Evolutionary conservation across 805 yeast genomes (phyloP), one percentile per base, ranked within the genome.

Genomic region (Candida qinlingensis): DNA sequence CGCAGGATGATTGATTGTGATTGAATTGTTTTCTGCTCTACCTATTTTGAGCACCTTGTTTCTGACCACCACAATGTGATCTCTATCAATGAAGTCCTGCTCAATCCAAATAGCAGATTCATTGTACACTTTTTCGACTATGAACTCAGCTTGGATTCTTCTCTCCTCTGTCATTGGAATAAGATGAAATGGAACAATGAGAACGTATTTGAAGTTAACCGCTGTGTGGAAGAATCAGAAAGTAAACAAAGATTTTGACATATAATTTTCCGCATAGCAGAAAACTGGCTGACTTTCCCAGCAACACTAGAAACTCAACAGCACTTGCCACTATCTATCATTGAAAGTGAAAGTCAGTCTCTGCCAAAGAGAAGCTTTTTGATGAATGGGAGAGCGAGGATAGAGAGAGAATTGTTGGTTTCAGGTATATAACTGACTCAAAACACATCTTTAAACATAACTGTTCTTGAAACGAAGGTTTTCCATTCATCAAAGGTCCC

Each of bases 21-120:
- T 39, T 6, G 70, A 59, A 48, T 65, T 68, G 6, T 55, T 50
- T 2, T 47, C 49, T 27, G 63, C 61, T 37, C 85, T 65, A 1
- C 85, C 85, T 33, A 78, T 56, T 37, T 69, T 69, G 4, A 75
- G 37, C 4, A 69, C 53, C 26, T 64, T 54, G 50, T 70, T 71
- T 47, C 64, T 68, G 7, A 49, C 36, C 1, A 69, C 54, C 8
- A 58, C 52, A 12, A 54, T 55, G 8, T 60, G 51, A 19, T 41
- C 41, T 36, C 40, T 43, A 13, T 45, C 27, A 11, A 44, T n/a
- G 10, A 34, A 39, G 3, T 3, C 19, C 6, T 30, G 27, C 6
- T 47, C 42, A 27, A 47, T 39, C 19, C 39, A 26, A 7, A 48
- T 37, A 7, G 13, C 27, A 1, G 25, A 19, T 6, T 47, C 47